Evolutionary conservation across 2,329 filamentous ascomycete genomes (phyloP).

Genomic region (Coleophoma cylindrospora): DNA sequence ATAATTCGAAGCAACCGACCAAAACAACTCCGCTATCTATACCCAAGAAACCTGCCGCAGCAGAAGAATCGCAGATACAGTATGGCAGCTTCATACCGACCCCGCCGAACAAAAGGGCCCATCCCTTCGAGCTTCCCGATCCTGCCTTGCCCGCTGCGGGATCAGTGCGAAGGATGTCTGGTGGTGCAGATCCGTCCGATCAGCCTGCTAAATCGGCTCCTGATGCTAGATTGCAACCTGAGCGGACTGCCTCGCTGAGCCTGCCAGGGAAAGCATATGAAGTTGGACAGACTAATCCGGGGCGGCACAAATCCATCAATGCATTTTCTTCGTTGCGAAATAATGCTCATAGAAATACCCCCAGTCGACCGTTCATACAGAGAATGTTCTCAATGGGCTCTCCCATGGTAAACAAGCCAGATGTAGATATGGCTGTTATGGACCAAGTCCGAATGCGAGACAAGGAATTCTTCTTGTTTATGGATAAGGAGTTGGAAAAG

Average conservation of each 20-base stretch:
- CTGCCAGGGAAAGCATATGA: constrained; percentile 33
- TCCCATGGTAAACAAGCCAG: constrained; percentile 28
- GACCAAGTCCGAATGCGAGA: constrained; percentile 68
- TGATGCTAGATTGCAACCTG: no score
- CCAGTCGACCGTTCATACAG: constrained; percentile 12
- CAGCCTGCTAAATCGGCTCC: not conserved
- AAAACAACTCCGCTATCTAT: constrained; percentile 30
- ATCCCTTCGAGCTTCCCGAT: constrained; percentile 53
- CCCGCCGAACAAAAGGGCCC: constrained; percentile 31
- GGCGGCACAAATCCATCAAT: constrained; percentile 10
- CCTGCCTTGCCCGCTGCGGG: constrained; percentile 37
- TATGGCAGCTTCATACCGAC: constrained; percentile 62
- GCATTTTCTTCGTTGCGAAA: constrained; percentile 15
- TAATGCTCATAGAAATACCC: no score
- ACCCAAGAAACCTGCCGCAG: constrained; percentile 14
- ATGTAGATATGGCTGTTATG: constrained; percentile 48
- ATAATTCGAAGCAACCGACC: constrained; percentile 7
- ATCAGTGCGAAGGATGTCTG: not conserved
- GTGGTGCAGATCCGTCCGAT: not conserved
- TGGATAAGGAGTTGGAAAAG: constrained; percentile 83
- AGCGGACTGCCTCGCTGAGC: not conserved
- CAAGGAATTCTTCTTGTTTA: constrained; percentile 80
- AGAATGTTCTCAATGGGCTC: constrained; percentile 13
- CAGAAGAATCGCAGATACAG: constrained; percentile 28
- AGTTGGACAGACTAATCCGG: constrained; percentile 31